These are phyloP conservation scores for Didymella glomerata DNA, from an alignment of 2,329 filamentous ascomycete species.

Conservation along the genomic window DNA sequence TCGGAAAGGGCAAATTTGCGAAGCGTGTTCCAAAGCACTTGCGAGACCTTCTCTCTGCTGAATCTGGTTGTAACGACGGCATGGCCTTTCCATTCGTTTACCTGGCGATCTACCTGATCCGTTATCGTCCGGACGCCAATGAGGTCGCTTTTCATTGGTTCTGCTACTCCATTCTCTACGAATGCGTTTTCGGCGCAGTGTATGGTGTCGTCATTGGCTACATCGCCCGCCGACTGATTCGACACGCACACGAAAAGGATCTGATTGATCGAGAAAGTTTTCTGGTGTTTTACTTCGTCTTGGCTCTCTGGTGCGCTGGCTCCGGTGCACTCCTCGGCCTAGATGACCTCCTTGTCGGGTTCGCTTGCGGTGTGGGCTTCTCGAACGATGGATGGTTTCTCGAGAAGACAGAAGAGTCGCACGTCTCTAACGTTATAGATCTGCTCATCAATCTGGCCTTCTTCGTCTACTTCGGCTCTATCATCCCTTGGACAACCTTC, in stretches of 20 bases:
- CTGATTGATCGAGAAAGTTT: constrained; percentile 97
- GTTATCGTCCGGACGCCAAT: constrained; percentile 73
- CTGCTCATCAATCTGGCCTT: constrained; percentile 95
- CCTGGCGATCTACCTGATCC: constrained; percentile 86
- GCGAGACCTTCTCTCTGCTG: constrained; percentile 90
- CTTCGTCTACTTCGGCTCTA: constrained; percentile 96
- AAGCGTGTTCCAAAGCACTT: constrained; percentile 97
- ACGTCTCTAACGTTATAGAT: constrained; percentile 99
- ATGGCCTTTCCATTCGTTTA: constrained; percentile 99
- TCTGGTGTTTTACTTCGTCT: constrained; percentile 96
- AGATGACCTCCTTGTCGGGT: constrained; percentile 93
- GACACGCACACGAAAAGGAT: constrained; percentile 81
- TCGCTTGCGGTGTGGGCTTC: constrained; percentile 96
- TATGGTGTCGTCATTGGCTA: constrained; percentile 91
- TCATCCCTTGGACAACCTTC: constrained; percentile 94
- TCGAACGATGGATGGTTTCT: constrained; percentile 99
- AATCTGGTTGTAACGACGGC: constrained; percentile 98
- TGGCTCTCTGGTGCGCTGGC: constrained; percentile 94
- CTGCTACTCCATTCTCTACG: constrained; percentile 88
- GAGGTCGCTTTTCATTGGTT: constrained; percentile 86
- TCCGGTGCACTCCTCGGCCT: constrained; percentile 90
- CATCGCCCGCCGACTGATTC: constrained; percentile 88
- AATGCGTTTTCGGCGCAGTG: constrained; percentile 90
- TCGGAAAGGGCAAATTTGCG: constrained; percentile 98
- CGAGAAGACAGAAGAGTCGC: constrained; percentile 96